Evolutionary conservation across 148 eudicot genomes (phyloP).

Genomic region (Vaccinium corymbosum): DNA sequence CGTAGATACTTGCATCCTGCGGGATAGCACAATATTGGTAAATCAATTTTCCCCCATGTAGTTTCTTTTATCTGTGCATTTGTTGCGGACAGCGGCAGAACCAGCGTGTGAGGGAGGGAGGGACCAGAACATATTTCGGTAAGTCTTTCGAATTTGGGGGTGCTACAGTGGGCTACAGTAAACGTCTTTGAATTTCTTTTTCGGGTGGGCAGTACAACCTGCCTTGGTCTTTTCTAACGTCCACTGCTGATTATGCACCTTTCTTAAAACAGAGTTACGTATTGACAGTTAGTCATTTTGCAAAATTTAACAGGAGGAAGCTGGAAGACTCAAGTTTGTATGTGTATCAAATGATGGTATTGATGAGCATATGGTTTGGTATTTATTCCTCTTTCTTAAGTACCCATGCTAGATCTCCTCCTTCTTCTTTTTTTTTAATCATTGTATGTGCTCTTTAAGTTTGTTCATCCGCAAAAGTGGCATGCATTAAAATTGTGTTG

Average conservation of each 20-base stretch:
- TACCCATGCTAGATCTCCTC: too few species aligned
- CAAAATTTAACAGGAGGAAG: conserved; percentile 61
- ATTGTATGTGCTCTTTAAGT: too few species aligned
- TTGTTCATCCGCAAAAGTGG: background rate
- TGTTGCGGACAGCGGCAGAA: background rate
- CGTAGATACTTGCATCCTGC: background rate
- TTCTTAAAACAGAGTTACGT: background rate
- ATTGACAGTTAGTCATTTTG: background rate
- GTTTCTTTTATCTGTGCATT: background rate
- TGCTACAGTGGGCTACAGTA: background rate
- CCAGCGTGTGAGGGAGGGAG: background rate
- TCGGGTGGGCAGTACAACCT: background rate
- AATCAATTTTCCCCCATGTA: background rate
- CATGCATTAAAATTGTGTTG: background rate
- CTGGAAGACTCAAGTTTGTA: conserved; percentile 65
- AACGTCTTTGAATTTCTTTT: background rate
- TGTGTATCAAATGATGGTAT: conserved; percentile 75
- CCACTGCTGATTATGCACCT: background rate
- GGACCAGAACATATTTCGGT: background rate
- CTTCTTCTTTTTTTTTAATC: background rate
- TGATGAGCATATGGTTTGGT: conserved; percentile 96
- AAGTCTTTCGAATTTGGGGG: background rate
- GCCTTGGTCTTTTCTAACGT: background rate
- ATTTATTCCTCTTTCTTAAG: conserved; percentile 34
- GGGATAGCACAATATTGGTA: background rate